phyloP scores from a whole-genome alignment of 2,329 filamentous ascomycete species.

The Aaosphaeria pasadenensis region DNA sequence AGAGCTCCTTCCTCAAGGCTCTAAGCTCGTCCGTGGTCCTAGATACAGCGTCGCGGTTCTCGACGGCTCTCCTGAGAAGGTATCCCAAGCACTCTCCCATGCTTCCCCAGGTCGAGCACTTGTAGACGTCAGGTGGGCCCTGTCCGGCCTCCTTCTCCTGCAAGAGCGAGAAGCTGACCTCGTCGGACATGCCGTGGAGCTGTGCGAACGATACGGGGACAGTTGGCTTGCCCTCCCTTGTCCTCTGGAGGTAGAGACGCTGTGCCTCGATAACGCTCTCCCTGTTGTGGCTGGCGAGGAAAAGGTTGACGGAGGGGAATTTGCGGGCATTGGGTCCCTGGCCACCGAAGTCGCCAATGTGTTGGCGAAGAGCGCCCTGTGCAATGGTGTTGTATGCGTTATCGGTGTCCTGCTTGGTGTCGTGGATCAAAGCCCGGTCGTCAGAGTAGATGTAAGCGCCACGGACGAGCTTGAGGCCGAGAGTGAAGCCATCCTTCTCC shows the following conservation, averaged over 20 bases:
- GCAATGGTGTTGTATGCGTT: slow-evolving; percentile 66
- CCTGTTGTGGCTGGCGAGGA: slow-evolving; percentile 81
- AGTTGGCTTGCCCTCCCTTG: slow-evolving; percentile 38
- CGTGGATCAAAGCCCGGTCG: slow-evolving; percentile 49
- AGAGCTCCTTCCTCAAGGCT: slow-evolving; percentile 22
- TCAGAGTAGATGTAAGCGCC: slow-evolving; percentile 57
- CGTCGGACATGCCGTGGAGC: slow-evolving; percentile 93
- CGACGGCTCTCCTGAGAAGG: slow-evolving; percentile 55
- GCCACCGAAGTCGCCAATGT: slow-evolving; percentile 20
- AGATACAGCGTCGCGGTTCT: slow-evolving; percentile 59
- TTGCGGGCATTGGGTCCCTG: slow-evolving; percentile 8
- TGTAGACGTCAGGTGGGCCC: slow-evolving; percentile 50
- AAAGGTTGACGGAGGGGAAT: slow-evolving; percentile 52
- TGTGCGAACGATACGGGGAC: slow-evolving; percentile 67
- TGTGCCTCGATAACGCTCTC: slow-evolving; percentile 61
- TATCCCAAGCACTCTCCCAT: slow-evolving; percentile 78
- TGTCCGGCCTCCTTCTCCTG: slow-evolving; percentile 16
- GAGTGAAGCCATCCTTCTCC: slow-evolving; percentile 47
- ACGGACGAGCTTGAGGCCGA: slow-evolving; percentile 57
- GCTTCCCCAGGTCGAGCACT: slow-evolving; percentile 57
- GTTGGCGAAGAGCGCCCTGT: slow-evolving; percentile 46
- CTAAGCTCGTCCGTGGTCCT: slow-evolving; percentile 37
- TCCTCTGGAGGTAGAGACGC: slow-evolving; percentile 42
- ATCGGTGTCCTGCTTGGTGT: slow-evolving; percentile 55
- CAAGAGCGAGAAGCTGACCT: slow-evolving; percentile 62